These are phyloP conservation scores for Metschnikowia similis DNA, from an alignment of 805 yeast genomes.

Conservation along the genomic window DNA sequence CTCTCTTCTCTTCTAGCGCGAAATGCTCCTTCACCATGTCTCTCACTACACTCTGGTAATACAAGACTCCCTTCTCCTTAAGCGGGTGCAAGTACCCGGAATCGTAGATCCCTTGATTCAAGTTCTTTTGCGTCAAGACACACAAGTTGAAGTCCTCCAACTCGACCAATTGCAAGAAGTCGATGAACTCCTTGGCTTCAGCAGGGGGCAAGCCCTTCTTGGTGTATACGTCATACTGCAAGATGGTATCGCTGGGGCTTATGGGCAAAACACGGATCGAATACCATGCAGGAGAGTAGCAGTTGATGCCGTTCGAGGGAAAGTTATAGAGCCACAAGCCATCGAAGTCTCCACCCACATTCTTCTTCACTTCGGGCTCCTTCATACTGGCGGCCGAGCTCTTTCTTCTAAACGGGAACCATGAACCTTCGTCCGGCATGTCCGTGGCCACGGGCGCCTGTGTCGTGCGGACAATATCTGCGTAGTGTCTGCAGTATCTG, in stretches of 20 bases:
- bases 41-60: slow-evolving; percentile 51
- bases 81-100: slow-evolving; percentile 58
- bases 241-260: slow-evolving; percentile 48
- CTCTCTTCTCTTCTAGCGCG: slow-evolving; percentile 41
- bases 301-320: slow-evolving; percentile 59
- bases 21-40: slow-evolving; percentile 57
- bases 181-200: slow-evolving; percentile 57
- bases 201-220: slow-evolving; percentile 53
- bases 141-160: slow-evolving; percentile 57
- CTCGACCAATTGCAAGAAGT: slow-evolving; percentile 59
- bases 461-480: slow-evolving; percentile 42
- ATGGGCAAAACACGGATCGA: slow-evolving; percentile 57
- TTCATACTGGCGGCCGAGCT: slow-evolving; percentile 12
- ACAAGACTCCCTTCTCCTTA: slow-evolving; percentile 56
- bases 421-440: slow-evolving; percentile 29
- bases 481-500: slow-evolving; percentile 59
- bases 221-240: slow-evolving; percentile 59
- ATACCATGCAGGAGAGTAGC: slow-evolving; percentile 66
- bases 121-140: slow-evolving; percentile 55
- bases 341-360: slow-evolving; percentile 59
- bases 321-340: slow-evolving; percentile 60
- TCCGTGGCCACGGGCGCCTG: slow-evolving; percentile 11
- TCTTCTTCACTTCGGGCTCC: slow-evolving; percentile 31
- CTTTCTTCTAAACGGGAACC: slow-evolving; percentile 51
- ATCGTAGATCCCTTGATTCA: slow-evolving; percentile 56